Base-by-base conservation (phyloP, 768 basidiomycete genomes). In the Boletus insuetus region DNA sequence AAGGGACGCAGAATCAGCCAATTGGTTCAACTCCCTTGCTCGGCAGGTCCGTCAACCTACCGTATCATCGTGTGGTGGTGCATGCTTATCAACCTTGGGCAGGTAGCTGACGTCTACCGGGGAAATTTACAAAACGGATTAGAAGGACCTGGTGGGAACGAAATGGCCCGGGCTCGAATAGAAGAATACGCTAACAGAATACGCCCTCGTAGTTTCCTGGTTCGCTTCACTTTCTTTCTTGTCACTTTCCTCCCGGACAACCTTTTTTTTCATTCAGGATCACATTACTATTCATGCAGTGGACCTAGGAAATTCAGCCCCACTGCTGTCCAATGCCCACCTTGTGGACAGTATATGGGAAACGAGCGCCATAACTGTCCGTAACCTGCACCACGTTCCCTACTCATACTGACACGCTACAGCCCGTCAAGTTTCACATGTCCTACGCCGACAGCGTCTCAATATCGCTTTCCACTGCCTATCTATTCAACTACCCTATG, bases 11-110 rank as follows among this genome's bases (percentile, higher is more conserved):
- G 96, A 98, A 70, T 89, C 91, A 1, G 82, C 87, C 24, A 91
- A 91, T 64, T 98, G 97, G 97, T 80, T 98, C 58, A 98, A 97
- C 69, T 75, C 82, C 20, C 77, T 99, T 32, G 72, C 94, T 53
- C 85, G 83, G 46, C 91, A 97, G 79, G 94, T 89, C 60, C 38
- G 79, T 68, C 40, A 35, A 39, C 35, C 16, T 29, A 20, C 31
- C 20, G 19, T 54, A 20, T 35, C 32, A 26, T 43, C 32, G 35
- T 26, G 17, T 20, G 29, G 26, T 45, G 16, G 29, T 43, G n/a
- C 49, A 29, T 20, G 26, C 47, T 53, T 11, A 45, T 44, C 35
- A 49, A 12, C 49, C 37, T 35, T 53, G 46, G 20, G 48, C 51
- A 91, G 89, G 74, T 91, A 32, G 74, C 82, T 4, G 79, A 89